Base-by-base conservation (phyloP, 768 basidiomycete genomes). In the Neoboletus magnificus region DNA sequence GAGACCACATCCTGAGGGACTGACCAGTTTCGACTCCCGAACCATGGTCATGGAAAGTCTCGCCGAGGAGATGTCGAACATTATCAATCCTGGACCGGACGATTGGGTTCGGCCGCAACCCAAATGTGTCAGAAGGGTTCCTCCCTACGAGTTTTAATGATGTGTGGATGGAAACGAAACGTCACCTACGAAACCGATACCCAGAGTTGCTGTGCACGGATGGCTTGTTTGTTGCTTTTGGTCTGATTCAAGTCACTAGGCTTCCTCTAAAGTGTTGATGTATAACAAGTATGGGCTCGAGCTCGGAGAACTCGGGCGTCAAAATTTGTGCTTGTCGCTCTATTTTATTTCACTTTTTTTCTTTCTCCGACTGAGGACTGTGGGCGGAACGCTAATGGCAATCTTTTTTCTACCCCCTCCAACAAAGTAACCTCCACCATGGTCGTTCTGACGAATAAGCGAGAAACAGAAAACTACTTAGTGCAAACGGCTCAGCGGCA, bases 61-160 rank as follows among this genome's bases (percentile, higher is more conserved):
- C 7, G 45, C 55, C 0, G 25, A 50, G 3, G 37, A 53, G 3
- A 18, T 55, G 29, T 11, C 3, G 30, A 18, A n/a, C 1, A 10
- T 5, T 27, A 5, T 56, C 20, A 4, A 45, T 30, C 35, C 46
- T 12, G 35, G 18, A 1, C 25, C 37, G 1, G 56, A 61, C 5
- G 67, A 63, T 2, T 66, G 67, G 67, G 35, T 57, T 13, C 60
- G 49, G 13, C 66, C 67, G 16, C 57, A 64, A 18, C 67, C 66
- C 1, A 67, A 35, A 37, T 68, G 65, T 35, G 36, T 66, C 16
- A 55, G 48, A 35, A 52, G 55, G 18, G 0, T 58, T 42, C 22
- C 18, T n/a, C 58, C 64, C 12, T 63, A 57, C 8, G 8, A 15
- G 0, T 18, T 55, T 13, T 52, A 6, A 50, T 39, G 4, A 11